A percentile compares a stretch with the other conserved stretches of the same genome.
phyloP scores from a whole-genome alignment of 2,329 filamentous ascomycete genomes.

The Magnaporthiopsis rhizophila region DNA sequence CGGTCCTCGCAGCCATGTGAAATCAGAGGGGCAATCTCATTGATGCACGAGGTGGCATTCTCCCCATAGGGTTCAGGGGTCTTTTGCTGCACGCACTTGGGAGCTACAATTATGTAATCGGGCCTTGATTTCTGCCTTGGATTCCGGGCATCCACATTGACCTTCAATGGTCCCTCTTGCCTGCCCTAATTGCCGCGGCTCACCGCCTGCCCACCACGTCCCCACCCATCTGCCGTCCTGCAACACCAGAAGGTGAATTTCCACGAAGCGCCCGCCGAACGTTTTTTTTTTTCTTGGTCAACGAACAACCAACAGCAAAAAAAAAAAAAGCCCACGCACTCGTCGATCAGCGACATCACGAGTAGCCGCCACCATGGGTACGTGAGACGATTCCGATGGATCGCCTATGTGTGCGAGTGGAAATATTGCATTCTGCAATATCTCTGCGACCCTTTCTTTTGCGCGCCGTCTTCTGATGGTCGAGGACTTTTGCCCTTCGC shows the following conservation, averaged over 20 bases:
- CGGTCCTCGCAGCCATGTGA: neutral
- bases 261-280: neutral
- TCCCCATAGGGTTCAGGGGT: neutral
- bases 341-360: slow-evolving; percentile 21
- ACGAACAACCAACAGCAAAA: slow-evolving; percentile 29
- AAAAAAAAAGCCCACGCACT: slow-evolving; percentile 18
- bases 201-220: slow-evolving; percentile 31
- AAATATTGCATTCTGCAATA: slow-evolving; percentile 16
- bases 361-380: slow-evolving; percentile 54
- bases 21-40: neutral
- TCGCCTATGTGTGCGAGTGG: slow-evolving; percentile 45
- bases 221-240: neutral
- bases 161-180: neutral
- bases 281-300: slow-evolving; percentile 19
- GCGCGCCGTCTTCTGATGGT: slow-evolving; percentile 4
- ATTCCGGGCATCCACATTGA: slow-evolving; percentile 3
- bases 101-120: neutral
- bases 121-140: neutral
- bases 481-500: neutral
- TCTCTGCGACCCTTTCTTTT: slow-evolving; percentile 7
- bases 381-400: slow-evolving; percentile 32
- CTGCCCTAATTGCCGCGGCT: slow-evolving; percentile 37
- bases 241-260: slow-evolving; percentile 1
- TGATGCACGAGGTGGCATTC: neutral
- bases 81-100: neutral